Base-by-base conservation (phyloP, 352 stramenopile species). In the Pythium coloratum region DNA sequence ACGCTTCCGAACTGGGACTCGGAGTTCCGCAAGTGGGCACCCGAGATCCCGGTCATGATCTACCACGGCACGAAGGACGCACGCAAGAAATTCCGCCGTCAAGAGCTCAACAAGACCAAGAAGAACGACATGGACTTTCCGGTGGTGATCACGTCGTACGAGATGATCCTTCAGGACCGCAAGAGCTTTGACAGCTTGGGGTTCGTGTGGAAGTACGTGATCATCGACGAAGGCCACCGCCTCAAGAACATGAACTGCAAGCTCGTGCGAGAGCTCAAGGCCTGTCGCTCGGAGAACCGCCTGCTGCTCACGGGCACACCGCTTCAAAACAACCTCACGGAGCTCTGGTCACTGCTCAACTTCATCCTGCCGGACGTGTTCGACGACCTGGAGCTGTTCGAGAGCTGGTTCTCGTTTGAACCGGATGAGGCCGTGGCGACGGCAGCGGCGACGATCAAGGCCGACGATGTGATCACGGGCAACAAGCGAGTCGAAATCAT, bases 271-370 rank as follows among this genome's bases (percentile, higher is more conserved):
- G 94, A 98, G 72, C 85, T 99, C 24, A 99, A 99, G 69, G 79
- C 85, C 30, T 85, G 97, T 60, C 79, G 84, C 6, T 95, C 95
- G 18, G 88, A 97, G 70, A 99, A 98, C 73, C 84, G 96, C 24
- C 74, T 99, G 46, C 77, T 99, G 32, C 75, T 99, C 40, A 98
- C 90, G 28, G 97, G 97, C 53, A 99, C 97, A 51, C 97, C 97
- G 18, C 94, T 99, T 33, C 97, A 99, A 80, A 99, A 99, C 71
- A 98, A 98, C 69, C 81, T 99, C 47, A 93, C 87, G 20, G 98
- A 99, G 78, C 83, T 99, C 6, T 99, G 97, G 97, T 90, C 95
- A n/a, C 76, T 99, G 60, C 84, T 99, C 34, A 99, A 99, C 73
- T 98, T 99, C 76, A 97, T 99, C 38, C 73, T 99, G 34, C 97